Conservation (phyloP, 768 basidiomycete genomes). For the Tubosaeta sp. region DNA sequence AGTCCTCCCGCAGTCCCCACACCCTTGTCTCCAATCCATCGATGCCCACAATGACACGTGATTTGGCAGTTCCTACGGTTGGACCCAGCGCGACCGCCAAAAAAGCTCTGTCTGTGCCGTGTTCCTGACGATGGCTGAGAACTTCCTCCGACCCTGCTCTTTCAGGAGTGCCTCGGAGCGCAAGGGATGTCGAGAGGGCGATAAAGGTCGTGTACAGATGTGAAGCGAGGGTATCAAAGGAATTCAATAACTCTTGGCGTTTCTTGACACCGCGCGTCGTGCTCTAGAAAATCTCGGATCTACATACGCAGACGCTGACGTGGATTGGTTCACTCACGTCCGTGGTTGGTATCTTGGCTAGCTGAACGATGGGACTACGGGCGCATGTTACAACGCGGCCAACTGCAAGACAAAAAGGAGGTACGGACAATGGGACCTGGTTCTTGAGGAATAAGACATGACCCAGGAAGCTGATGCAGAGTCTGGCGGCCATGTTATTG, state of each 20-base stretch:
- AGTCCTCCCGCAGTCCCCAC: slow-evolving; percentile 22
- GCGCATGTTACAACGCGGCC: too few species aligned
- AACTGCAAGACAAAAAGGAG: background rate
- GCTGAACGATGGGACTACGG: slow-evolving; percentile 62
- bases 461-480: slow-evolving; percentile 58
- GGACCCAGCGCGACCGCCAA: slow-evolving; percentile 66
- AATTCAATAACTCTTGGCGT: slow-evolving; percentile 55
- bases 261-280: slow-evolving; percentile 52
- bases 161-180: slow-evolving; percentile 24
- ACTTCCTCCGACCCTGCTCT: background rate
- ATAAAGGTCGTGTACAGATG: slow-evolving; percentile 74
- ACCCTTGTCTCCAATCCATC: slow-evolving; percentile 55
- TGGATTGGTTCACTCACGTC: slow-evolving; percentile 32
- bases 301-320: background rate
- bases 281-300: slow-evolving; percentile 25
- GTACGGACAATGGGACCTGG: slow-evolving; percentile 71
- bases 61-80: slow-evolving; percentile 55
- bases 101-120: slow-evolving; percentile 37
- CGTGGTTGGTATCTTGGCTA: slow-evolving; percentile 48
- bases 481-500: slow-evolving; percentile 56
- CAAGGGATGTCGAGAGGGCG: slow-evolving; percentile 65
- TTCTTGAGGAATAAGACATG: slow-evolving; percentile 76
- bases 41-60: slow-evolving; percentile 57
- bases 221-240: slow-evolving; percentile 68
- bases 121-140: background rate